Base-by-base conservation (phyloP, 2,329 filamentous ascomycete genomes). In the Talaromyces sp. region DNA sequence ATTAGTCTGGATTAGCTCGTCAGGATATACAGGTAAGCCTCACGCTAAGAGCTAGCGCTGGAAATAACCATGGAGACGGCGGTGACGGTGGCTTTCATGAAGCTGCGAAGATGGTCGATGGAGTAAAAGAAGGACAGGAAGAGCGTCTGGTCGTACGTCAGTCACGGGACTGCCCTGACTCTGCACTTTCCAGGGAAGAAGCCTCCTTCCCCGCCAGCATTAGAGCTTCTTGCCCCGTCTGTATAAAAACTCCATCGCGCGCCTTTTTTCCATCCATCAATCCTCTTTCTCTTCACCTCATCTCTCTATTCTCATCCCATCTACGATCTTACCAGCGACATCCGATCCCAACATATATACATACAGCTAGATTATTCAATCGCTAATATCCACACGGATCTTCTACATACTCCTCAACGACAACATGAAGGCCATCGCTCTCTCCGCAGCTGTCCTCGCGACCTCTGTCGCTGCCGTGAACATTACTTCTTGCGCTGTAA, bases 361-460 rank as follows among this genome's bases (percentile, higher is more conserved):
- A 41, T 22, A 54, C 50, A 37, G 35, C 22, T 16, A 52, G 13
- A 61, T 16, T 7, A 24, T 24, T 35, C 45, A 22, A 3, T 24
- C 47, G 48, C 31, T 59, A 8, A 7, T 45, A 45, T 33, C 22
- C 37, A 59, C 56, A 27, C 37, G 3, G 3, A 31, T 56, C 52
- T 8, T 37, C 16, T 35, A 54, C 16, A 22, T 54, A 16, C 13
- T 33, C 14, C 14, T 50, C 24, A 50, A 27, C 47, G 47, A 14
- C 52, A 54, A n/a, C 33, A 65, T 65, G 64, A 65, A 65, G 60
- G 58, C 19, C 43, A 16, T 58, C 43, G 35, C 52, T 52, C 31
- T 65, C 10, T 48, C 60, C n/a, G 59, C 50, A 47, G 58, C 37
- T 39, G 43, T 62, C 64, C 41, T 62, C 22, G 60, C 60, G 35